phyloP scores from a whole-genome alignment of 2,329 filamentous ascomycete species.

The Didymella keratinophila region DNA sequence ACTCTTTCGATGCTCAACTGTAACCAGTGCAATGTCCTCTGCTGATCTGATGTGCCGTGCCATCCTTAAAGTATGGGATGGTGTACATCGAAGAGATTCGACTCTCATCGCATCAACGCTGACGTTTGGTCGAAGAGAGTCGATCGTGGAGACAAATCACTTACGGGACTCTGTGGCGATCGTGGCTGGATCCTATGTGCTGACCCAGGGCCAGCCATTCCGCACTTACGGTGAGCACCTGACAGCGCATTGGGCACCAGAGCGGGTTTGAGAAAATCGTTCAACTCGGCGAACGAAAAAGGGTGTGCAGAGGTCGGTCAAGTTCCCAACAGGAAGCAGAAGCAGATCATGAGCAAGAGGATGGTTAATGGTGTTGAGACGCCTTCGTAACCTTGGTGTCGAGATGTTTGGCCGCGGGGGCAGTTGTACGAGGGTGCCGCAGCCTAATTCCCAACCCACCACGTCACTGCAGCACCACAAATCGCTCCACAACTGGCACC shows the following conservation, averaged over 20 bases:
- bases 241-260: neutral
- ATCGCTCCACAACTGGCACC: too few relatives aligned
- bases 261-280: neutral
- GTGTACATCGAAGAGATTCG: too few relatives aligned
- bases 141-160: too few relatives aligned
- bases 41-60: too few relatives aligned
- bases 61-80: too few relatives aligned
- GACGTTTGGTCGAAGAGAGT: too few relatives aligned
- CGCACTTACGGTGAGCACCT: neutral
- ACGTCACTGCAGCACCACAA: slow-evolving; percentile 26
- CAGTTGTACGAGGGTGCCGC: neutral
- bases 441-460: slow-evolving; percentile 1
- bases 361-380: neutral
- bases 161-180: too few relatives aligned
- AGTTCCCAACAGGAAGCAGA: neutral
- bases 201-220: neutral
- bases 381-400: neutral
- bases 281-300: too few relatives aligned
- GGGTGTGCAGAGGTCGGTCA: neutral
- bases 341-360: neutral
- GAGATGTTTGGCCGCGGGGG: neutral
- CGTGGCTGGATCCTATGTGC: neutral
- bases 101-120: too few relatives aligned
- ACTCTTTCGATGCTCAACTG: too few relatives aligned
- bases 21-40: too few relatives aligned